These are phyloP conservation scores for Mrakiaceae sp. DNA, from an alignment of 1,284 basidiomycete genomes.

Conservation along the genomic window DNA sequence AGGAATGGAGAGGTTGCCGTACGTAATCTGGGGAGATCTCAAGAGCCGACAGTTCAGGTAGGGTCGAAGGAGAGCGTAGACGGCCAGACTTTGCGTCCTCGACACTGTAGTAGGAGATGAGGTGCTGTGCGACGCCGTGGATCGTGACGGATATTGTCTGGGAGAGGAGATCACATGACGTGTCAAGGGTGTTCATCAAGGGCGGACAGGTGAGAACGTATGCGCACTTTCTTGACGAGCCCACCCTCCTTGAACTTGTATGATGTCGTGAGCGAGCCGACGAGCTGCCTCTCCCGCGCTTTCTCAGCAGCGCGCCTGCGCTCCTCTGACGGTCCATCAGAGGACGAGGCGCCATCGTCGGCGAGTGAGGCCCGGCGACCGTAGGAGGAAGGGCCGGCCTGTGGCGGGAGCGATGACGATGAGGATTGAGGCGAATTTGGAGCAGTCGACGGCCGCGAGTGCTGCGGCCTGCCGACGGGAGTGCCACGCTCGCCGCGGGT, in stretches of 20 bases:
- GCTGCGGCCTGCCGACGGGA: not conserved
- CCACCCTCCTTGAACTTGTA: slow-evolving; percentile 84
- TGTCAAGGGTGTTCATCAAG: slow-evolving; percentile 1
- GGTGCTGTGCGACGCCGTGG: slow-evolving; percentile 73
- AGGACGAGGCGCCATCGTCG: not conserved
- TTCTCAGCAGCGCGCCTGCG: slow-evolving; percentile 16
- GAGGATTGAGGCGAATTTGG: not conserved
- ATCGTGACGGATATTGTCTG: slow-evolving; percentile 89
- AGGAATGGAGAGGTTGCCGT: not conserved
- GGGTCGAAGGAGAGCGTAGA: slow-evolving; percentile 72
- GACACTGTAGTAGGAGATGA: slow-evolving; percentile 91
- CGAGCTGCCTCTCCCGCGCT: slow-evolving; percentile 54
- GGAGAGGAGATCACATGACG: slow-evolving; percentile 8
- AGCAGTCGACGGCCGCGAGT: not conserved
- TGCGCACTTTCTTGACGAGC: slow-evolving; percentile 82
- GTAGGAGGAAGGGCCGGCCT: not conserved
- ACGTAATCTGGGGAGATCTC: slow-evolving; percentile 73
- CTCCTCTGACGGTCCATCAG: not conserved
- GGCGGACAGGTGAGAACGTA: not conserved
- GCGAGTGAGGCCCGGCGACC: not conserved
- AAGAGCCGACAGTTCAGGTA: slow-evolving; percentile 66
- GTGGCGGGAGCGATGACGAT: too few relatives aligned
- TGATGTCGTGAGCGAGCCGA: slow-evolving; percentile 79
- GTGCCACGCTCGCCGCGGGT: slow-evolving; percentile 39
- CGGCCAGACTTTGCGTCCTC: slow-evolving; percentile 82